These are phyloP conservation scores for Lepiota subincarnata DNA, from an alignment of 768 basidiomycete genomes.

Conservation along the genomic window DNA sequence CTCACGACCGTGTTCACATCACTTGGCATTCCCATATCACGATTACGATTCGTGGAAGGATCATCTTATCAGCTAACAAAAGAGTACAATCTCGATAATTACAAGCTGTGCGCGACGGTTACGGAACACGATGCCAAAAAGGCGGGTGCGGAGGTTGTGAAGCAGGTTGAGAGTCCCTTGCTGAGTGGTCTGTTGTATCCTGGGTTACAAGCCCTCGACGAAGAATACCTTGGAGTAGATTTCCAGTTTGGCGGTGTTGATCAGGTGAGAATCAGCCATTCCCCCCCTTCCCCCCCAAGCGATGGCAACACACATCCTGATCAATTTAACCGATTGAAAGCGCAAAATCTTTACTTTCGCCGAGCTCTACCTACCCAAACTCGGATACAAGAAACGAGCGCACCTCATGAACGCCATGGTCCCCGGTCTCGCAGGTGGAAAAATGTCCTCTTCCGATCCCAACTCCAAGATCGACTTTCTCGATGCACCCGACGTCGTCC, in stretches of 20 bases:
- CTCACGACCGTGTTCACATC: constrained; percentile 81
- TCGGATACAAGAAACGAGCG: constrained; percentile 92
- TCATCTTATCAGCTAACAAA: constrained; percentile 88
- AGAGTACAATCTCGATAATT: constrained; percentile 95
- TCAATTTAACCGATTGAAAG: constrained; percentile 30
- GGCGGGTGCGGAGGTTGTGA: constrained; percentile 98
- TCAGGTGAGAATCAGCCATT: constrained; percentile 54
- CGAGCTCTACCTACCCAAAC: constrained; percentile 87
- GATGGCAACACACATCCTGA: too few relatives aligned
- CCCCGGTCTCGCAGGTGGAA: constrained; percentile 88
- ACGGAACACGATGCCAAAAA: constrained; percentile 97
- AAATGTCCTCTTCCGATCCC: constrained; percentile 98
- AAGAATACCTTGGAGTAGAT: constrained; percentile 92
- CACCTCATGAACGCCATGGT: constrained; percentile 99
- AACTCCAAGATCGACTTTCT: constrained; percentile 99
- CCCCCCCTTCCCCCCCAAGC: background rate
- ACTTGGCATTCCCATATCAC: constrained; percentile 85
- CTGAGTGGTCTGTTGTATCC: constrained; percentile 94
- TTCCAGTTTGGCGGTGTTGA: constrained; percentile 99
- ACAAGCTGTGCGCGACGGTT: constrained; percentile 85
- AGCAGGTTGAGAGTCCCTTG: constrained; percentile 90
- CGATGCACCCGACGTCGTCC: constrained; percentile 77
- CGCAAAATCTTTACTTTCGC: constrained; percentile 99
- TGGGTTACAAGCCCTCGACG: constrained; percentile 93
- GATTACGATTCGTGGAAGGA: constrained; percentile 81